A percentile compares a stretch with the other conserved stretches of the same genome.
These are phyloP conservation scores for Melampsora abietis-canadensis DNA, from an alignment of 1,284 basidiomycete genomes.

Conservation along the genomic window DNA sequence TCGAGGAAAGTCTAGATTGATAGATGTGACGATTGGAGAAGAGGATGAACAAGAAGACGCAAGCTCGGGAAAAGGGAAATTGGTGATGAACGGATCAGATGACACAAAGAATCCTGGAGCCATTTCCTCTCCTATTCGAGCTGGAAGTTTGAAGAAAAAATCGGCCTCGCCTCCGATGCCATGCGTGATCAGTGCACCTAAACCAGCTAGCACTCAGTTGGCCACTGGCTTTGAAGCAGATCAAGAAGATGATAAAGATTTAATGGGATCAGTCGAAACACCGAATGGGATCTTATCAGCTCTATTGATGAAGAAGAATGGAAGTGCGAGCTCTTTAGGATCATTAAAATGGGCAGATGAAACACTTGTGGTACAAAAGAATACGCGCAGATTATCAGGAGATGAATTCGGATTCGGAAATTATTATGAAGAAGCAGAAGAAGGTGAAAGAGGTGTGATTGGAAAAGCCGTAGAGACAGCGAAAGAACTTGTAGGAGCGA, in stretches of 20 bases:
- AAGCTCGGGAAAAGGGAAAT: not conserved
- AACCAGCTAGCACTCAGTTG: conserved; percentile 32
- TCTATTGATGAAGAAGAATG: not conserved
- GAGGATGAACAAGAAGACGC: conserved; percentile 17
- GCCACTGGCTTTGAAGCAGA: no score
- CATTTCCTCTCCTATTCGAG: not conserved
- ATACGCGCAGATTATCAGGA: conserved; percentile 18
- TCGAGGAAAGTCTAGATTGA: conserved; percentile 10
- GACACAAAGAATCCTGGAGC: not conserved
- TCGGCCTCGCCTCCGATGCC: conserved; percentile 18
- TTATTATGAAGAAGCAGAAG: conserved; percentile 44
- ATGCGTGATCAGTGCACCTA: conserved; percentile 26
- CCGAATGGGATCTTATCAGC: not conserved
- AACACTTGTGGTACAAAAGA: conserved; percentile 11
- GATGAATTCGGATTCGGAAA: conserved; percentile 47
- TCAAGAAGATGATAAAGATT: not conserved
- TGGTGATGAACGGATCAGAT: no score
- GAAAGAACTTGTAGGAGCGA: conserved; percentile 47
- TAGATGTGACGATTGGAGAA: conserved; percentile 26
- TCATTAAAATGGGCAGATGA: conserved; percentile 5
- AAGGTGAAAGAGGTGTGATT: conserved; percentile 43
- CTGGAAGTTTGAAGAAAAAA: not conserved
- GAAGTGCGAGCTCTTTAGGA: not conserved
- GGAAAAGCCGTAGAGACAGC: conserved; percentile 48
- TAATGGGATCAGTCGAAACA: not conserved